These are phyloP conservation scores for Melocanna baccifera DNA, from an alignment of 176 grass and related monocot genomes.

Conservation along the genomic window DNA sequence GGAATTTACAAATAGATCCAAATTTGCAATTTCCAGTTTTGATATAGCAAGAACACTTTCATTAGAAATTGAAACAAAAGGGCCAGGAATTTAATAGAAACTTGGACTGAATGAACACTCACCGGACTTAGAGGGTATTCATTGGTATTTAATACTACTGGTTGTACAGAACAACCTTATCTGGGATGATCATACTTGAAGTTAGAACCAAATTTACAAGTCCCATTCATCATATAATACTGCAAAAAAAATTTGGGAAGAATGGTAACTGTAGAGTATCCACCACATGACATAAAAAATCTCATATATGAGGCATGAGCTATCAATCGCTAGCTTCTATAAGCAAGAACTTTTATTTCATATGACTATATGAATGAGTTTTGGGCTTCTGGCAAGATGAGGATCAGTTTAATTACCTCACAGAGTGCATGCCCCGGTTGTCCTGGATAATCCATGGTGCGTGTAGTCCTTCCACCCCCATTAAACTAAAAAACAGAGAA, in stretches of 20 bases:
- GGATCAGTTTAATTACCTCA: slow-evolving; percentile 48
- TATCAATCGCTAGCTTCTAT: background rate
- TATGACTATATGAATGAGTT: background rate
- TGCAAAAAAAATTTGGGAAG: slow-evolving; percentile 31
- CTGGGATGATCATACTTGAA: slow-evolving; percentile 94
- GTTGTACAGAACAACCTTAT: slow-evolving; percentile 43
- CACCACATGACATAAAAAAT: background rate
- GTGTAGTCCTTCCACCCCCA: slow-evolving; percentile 28
- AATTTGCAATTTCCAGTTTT: slow-evolving; percentile 96
- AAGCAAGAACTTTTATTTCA: background rate
- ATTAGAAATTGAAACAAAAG: slow-evolving; percentile 18
- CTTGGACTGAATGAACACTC: slow-evolving; percentile 22
- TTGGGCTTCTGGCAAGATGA: background rate
- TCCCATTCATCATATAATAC: slow-evolving; percentile 88
- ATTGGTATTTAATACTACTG: slow-evolving; percentile 55
- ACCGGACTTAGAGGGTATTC: slow-evolving; percentile 72
- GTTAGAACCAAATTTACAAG: slow-evolving; percentile 75
- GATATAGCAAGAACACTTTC: slow-evolving; percentile 68
- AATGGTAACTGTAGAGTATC: background rate
- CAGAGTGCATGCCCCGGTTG: slow-evolving; percentile 63
- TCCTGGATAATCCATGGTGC: slow-evolving; percentile 58
- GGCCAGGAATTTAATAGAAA: background rate
- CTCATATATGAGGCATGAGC: background rate
- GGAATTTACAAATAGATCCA: slow-evolving; percentile 77
- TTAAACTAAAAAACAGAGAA: slow-evolving; percentile 31